A percentile compares a stretch with the other conserved stretches of the same genome.
Evolutionary conservation across 148 eudicot species (phyloP).

Genomic region (Camellia japonica): DNA sequence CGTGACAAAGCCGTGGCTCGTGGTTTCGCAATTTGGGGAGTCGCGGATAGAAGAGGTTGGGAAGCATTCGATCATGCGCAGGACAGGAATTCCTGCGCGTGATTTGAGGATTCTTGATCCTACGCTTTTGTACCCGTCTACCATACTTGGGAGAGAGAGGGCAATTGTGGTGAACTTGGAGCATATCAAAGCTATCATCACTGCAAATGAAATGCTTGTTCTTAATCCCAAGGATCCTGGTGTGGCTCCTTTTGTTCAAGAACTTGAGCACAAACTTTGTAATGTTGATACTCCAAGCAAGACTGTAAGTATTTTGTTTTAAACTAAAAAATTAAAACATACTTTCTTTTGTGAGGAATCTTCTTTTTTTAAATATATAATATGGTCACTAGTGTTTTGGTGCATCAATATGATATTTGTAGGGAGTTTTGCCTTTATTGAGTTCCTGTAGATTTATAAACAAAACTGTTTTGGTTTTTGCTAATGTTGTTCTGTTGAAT

Average conservation of each 20-base stretch:
- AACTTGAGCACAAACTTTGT: conserved; percentile 5
- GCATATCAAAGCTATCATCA: conserved; percentile 34
- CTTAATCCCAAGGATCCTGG: neutral
- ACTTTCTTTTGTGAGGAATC: too few relatives aligned
- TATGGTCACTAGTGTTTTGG: too few relatives aligned
- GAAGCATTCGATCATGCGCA: conserved; percentile 26
- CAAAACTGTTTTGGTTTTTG: too few relatives aligned
- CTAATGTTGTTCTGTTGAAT: too few relatives aligned
- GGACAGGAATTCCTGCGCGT: conserved; percentile 27
- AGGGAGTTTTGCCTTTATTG: too few relatives aligned
- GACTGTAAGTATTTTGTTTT: neutral
- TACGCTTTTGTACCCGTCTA: conserved; percentile 32
- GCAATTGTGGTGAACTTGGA: conserved; percentile 37
- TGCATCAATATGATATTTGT: too few relatives aligned
- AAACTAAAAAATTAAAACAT: too few relatives aligned
- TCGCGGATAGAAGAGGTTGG: conserved; percentile 12
- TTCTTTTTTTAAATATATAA: too few relatives aligned
- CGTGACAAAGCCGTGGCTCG: neutral
- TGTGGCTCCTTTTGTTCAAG: conserved; percentile 4
- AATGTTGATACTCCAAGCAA: neutral
- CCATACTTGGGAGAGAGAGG: conserved; percentile 31
- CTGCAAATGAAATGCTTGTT: conserved; percentile 28
- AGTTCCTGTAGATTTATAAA: too few relatives aligned
- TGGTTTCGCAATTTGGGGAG: neutral
- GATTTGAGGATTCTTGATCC: conserved; percentile 38